phyloP scores from a whole-genome alignment of 2,329 filamentous ascomycete species.

The Pseudocercospora fuligena region DNA sequence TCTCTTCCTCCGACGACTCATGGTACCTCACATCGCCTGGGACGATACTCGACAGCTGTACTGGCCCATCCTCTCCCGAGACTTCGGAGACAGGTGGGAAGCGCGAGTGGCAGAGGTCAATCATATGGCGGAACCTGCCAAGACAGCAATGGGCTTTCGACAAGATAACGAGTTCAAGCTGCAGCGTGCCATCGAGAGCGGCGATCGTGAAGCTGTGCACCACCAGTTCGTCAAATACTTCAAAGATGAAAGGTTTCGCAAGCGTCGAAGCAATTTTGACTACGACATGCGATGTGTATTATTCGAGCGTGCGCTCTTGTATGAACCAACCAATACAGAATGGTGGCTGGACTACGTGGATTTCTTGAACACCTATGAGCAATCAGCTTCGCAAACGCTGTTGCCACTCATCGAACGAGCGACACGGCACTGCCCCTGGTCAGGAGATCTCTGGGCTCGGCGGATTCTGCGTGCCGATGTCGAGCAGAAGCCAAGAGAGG shows the following conservation, averaged over 20 bases:
- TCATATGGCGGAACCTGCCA: conserved; percentile 65
- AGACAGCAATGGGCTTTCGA: conserved; percentile 66
- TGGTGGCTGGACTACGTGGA: conserved; percentile 86
- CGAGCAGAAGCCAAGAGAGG: conserved; percentile 73
- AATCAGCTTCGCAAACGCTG: conserved; percentile 42
- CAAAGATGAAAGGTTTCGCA: conserved; percentile 75
- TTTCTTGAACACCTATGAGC: conserved; percentile 64
- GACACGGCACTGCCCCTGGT: conserved; percentile 91
- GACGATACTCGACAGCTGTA: conserved; percentile 75
- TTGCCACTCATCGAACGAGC: conserved; percentile 79
- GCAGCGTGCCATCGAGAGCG: conserved; percentile 60
- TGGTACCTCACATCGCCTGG: conserved; percentile 75
- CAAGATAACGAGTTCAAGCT: conserved; percentile 68
- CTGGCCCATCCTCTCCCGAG: conserved; percentile 74
- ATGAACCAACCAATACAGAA: conserved; percentile 73
- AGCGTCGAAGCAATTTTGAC: conserved; percentile 55
- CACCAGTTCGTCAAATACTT: conserved; percentile 70
- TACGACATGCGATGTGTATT: conserved; percentile 64
- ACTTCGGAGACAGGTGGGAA: conserved; percentile 70
- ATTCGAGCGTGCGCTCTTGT: conserved; percentile 76
- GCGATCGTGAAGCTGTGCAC: conserved; percentile 63
- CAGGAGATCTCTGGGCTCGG: conserved; percentile 86
- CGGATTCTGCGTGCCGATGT: conserved; percentile 85
- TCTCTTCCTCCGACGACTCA: conserved; percentile 72
- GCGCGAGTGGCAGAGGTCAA: conserved; percentile 72